Conservation (phyloP, 2,329 filamentous ascomycete genomes). For the Aspergillus versicolor region DNA sequence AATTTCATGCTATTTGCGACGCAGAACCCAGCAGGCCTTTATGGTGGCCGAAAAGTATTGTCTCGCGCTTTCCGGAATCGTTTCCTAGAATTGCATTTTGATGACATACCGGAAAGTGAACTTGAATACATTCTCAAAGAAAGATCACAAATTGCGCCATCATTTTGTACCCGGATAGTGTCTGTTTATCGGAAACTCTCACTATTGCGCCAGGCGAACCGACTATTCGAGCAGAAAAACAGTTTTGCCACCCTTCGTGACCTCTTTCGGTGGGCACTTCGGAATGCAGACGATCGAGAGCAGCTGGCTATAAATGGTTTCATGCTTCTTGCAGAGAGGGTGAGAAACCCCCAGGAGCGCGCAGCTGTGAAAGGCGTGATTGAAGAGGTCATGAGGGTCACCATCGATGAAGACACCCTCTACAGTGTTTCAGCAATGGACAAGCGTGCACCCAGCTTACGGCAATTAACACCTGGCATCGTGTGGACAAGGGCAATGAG, state of each 20-base stretch:
- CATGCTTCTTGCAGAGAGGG: constrained; percentile 92
- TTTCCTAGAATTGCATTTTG: constrained; percentile 95
- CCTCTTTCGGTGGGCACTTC: constrained; percentile 89
- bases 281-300: constrained; percentile 79
- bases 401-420: constrained; percentile 69
- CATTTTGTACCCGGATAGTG: constrained; percentile 88
- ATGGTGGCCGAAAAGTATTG: constrained; percentile 89
- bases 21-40: constrained; percentile 92
- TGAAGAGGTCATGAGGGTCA: constrained; percentile 84
- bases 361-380: constrained; percentile 82
- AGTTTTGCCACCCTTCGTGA: constrained; percentile 96
- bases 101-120: constrained; percentile 95
- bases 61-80: constrained; percentile 95
- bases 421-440: constrained; percentile 65
- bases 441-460: constrained; percentile 52
- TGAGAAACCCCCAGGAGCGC: constrained; percentile 86
- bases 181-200: constrained; percentile 92
- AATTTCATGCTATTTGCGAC: constrained; percentile 99
- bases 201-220: constrained; percentile 79
- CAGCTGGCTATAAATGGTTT: constrained; percentile 90
- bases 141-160: constrained; percentile 83
- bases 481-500: constrained; percentile 98
- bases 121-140: constrained; percentile 87
- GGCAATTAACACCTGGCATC: constrained; percentile 49
- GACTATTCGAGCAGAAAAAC: constrained; percentile 94